These are phyloP conservation scores for Zizania palustris DNA, from an alignment of 202 grass and related monocot species.

Conservation along the genomic window DNA sequence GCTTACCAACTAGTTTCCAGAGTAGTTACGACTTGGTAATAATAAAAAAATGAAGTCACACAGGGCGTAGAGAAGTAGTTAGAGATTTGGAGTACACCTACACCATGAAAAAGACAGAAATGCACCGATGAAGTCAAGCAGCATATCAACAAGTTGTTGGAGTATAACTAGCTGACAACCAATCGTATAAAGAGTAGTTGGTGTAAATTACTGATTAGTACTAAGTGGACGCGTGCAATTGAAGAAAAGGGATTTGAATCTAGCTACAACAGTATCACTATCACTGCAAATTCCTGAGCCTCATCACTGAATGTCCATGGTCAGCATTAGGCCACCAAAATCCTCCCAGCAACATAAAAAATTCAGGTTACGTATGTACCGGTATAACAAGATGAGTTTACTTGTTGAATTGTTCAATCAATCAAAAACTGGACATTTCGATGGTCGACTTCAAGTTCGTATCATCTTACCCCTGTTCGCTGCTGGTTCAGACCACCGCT, in stretches of 20 bases:
- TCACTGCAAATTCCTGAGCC: slow-evolving; percentile 14
- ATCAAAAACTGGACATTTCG: background rate
- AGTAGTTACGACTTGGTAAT: slow-evolving; percentile 30
- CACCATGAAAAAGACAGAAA: slow-evolving; percentile 47
- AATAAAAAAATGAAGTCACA: slow-evolving; percentile 38
- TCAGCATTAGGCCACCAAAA: background rate
- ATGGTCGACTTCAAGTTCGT: slow-evolving; percentile 8
- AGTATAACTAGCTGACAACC: slow-evolving; percentile 15
- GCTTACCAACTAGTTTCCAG: slow-evolving; percentile 29
- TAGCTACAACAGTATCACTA: slow-evolving; percentile 7
- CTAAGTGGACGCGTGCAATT: slow-evolving; percentile 41
- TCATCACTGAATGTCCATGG: slow-evolving; percentile 24
- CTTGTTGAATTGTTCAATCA: background rate
- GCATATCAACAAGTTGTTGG: slow-evolving; percentile 38
- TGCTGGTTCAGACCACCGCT: slow-evolving; percentile 98
- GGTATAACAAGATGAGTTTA: background rate
- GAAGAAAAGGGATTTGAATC: slow-evolving; percentile 31
- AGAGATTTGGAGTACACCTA: slow-evolving; percentile 20
- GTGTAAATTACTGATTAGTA: slow-evolving; percentile 42
- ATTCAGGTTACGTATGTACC: slow-evolving; percentile 11
- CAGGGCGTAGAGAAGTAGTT: slow-evolving; percentile 40
- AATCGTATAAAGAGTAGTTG: slow-evolving; percentile 35
- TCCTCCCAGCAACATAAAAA: background rate
- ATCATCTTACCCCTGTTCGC: slow-evolving; percentile 87
- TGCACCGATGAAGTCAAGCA: slow-evolving; percentile 16